A percentile compares a stretch with the other conserved stretches of the same genome.
These are phyloP conservation scores for Kluyveromyces sp. DNA, from an alignment of 1,139 yeast genomes.

Conservation along the genomic window DNA sequence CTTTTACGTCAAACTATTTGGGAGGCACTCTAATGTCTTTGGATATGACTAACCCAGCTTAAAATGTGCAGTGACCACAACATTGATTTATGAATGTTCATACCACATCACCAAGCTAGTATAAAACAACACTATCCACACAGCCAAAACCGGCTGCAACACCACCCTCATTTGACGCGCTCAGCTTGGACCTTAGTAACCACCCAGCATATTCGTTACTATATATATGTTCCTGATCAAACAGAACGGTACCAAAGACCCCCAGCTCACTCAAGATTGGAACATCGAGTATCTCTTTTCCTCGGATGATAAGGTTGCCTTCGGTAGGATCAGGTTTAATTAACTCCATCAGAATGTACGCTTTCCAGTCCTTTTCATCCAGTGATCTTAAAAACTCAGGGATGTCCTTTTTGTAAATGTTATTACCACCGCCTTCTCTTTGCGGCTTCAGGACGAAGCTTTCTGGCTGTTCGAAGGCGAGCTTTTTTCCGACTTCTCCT, in stretches of 20 bases:
- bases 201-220: constrained; percentile 72
- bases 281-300: constrained; percentile 54
- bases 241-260: constrained; percentile 74
- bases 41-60: background rate
- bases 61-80: background rate
- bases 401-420: constrained; percentile 77
- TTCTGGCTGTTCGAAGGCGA: constrained; percentile 64
- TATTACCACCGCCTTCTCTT: constrained; percentile 95
- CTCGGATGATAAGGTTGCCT: constrained; percentile 63
- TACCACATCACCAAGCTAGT: constrained; percentile 11
- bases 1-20: constrained; percentile 26
- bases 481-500: constrained; percentile 56
- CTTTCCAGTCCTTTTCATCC: constrained; percentile 76
- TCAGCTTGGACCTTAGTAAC: constrained; percentile 80
- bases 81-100: background rate
- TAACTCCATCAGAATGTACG: constrained; percentile 88
- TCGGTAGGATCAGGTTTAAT: constrained; percentile 62
- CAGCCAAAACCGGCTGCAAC: constrained; percentile 99
- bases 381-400: constrained; percentile 59
- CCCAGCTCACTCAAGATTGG: constrained; percentile 86
- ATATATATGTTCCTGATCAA: constrained; percentile 54
- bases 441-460: constrained; percentile 88
- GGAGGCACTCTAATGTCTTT: constrained; percentile 23
- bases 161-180: constrained; percentile 90
- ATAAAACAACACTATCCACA: constrained; percentile 60